Base-by-base conservation (phyloP, 2,329 filamentous ascomycete species). In the Aspergillus aculeatinus region DNA sequence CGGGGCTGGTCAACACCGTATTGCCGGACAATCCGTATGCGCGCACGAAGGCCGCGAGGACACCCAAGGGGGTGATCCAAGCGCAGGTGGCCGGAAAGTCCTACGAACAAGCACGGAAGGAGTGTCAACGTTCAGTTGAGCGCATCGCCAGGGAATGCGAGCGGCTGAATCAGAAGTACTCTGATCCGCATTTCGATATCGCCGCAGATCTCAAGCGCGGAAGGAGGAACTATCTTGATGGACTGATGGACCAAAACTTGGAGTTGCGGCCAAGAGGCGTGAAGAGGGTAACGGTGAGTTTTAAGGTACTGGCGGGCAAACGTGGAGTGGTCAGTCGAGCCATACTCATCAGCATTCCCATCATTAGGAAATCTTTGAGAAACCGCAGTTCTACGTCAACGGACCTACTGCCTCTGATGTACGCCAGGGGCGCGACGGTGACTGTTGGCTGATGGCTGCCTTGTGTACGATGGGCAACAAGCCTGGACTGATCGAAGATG, bases 371-470 rank as follows among this genome's bases (percentile, higher is more conserved):
- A 89, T 94, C 25, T 95, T 94, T 65, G 89, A 92, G 53, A 80
- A 85, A 0, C 90, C 91, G 1, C 80, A 84, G 62, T 95, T 96
- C 72, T 95, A 86, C 70, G 86, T 92, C 62, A 89, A 93, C 64
- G 89, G 89, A 0, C 87, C 90, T 2, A 88, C 86, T 9, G 88
- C 89, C 19, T 89, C 88, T 64, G 91, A 96, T 74, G 88, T 96
- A 21, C 84, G 89, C 33, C 91, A 95, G 73, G 91, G 91, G 1
- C 82, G 84, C 9, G 86, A 89, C 63, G 91, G 91, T 2, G 90
- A 96, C 70, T 96, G 92, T 73, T 96, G 91, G 91, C 85, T 95
- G 59, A 87, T 96, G 79, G 89, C 92, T 6, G 89, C 90, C 1
- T 76, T 96, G 48, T 91, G 88, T 62, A 91, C 90, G 0, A 82